A percentile compares a stretch with the other conserved stretches of the same genome.
Evolutionary conservation across 2,329 filamentous ascomycete genomes (phyloP).

Genomic region (Pezicula neosporulosa): DNA sequence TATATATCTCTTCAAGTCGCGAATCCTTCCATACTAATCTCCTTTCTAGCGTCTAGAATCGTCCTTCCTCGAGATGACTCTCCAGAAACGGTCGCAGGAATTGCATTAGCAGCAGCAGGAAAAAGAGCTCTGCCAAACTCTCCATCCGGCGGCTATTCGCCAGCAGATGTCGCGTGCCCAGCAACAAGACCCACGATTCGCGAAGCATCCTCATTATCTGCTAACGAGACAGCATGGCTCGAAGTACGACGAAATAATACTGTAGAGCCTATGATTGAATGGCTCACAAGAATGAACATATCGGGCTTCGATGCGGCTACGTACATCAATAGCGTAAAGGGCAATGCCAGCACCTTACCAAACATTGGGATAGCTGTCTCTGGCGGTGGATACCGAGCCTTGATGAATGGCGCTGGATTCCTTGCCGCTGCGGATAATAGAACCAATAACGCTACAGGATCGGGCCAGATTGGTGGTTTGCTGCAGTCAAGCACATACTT

Average conservation of each 20-base stretch:
- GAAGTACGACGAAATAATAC: constrained; percentile 68
- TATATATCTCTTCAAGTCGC: background rate
- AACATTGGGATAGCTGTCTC: constrained; percentile 77
- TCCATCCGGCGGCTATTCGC: constrained; percentile 65
- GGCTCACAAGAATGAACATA: constrained; percentile 71
- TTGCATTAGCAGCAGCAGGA: constrained; percentile 15
- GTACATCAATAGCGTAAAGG: constrained; percentile 62
- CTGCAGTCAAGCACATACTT: constrained; percentile 80
- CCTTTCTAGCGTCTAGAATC: background rate
- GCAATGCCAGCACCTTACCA: constrained; percentile 54
- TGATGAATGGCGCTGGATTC: constrained; percentile 79
- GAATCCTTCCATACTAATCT: background rate
- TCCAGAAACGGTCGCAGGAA: constrained; percentile 17
- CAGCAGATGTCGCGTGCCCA: constrained; percentile 66
- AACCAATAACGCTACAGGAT: constrained; percentile 55
- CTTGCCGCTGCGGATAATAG: constrained; percentile 76
- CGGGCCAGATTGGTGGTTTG: constrained; percentile 74
- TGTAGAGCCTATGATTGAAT: constrained; percentile 67
- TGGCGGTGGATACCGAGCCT: constrained; percentile 82
- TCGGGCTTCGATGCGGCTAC: constrained; percentile 69
- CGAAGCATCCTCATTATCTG: constrained; percentile 57
- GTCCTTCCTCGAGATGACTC: constrained; percentile 21
- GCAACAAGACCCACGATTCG: constrained; percentile 66
- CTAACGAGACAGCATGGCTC: constrained; percentile 73
- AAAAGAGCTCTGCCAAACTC: constrained; percentile 28